Percentiles rank a stretch among this genome's conserved stretches.
Conservation (phyloP, 768 basidiomycete species). For the Macrolepiota albuminosa region DNA sequence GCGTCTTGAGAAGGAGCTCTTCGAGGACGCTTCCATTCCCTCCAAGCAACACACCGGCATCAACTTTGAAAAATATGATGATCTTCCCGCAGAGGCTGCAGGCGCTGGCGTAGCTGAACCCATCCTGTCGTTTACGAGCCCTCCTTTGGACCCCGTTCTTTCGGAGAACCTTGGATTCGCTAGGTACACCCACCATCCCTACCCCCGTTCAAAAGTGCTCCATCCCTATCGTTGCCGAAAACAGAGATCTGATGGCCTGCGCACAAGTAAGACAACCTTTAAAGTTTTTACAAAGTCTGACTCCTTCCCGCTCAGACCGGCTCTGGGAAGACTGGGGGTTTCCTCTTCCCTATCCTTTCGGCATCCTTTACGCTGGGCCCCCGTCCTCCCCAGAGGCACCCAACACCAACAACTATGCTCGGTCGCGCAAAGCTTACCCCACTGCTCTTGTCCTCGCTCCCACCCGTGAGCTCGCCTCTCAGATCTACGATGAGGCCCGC, state of each 20-base stretch:
- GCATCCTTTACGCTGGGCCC: conserved; percentile 87
- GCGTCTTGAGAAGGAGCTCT: conserved; percentile 94
- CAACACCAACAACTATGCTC: conserved; percentile 47
- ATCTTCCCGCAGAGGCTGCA: conserved; percentile 98
- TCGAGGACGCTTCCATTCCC: conserved; percentile 81
- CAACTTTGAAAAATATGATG: conserved; percentile 99
- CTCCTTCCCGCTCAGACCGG: conserved; percentile 65
- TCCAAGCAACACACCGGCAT: conserved; percentile 94
- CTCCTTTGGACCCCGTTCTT: conserved; percentile 89
- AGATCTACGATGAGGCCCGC: conserved; percentile 98
- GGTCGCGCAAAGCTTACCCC: conserved; percentile 87
- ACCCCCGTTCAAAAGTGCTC: conserved; percentile 99
- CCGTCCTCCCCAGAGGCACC: conserved; percentile 56
- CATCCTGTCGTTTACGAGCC: conserved; percentile 76
- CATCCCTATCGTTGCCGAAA: conserved; percentile 91
- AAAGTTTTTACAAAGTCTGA: conserved; percentile 3
- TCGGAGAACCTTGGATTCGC: conserved; percentile 93
- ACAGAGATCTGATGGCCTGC: conserved; percentile 91
- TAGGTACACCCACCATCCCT: conserved; percentile 78
- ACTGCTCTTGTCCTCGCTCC: conserved; percentile 97
- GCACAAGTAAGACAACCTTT: conserved; percentile 58
- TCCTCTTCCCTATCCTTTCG: conserved; percentile 98
- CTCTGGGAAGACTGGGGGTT: conserved; percentile 98
- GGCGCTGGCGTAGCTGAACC: conserved; percentile 97
- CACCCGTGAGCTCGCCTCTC: conserved; percentile 96